These are phyloP conservation scores for Candida argentea DNA, from an alignment of 805 yeast species.

Conservation along the genomic window DNA sequence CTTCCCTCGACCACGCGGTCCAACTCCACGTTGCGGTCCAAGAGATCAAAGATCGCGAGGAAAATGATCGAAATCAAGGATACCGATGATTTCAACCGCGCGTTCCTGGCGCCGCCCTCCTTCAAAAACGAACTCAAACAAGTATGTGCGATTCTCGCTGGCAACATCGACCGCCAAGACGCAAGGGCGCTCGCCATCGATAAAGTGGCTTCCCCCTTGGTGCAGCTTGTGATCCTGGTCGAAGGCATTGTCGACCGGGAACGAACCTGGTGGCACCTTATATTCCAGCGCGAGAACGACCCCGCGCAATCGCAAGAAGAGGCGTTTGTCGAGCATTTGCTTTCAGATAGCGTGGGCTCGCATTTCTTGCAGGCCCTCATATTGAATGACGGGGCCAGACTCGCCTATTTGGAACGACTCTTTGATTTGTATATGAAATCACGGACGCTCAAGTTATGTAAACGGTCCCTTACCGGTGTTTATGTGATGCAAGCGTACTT, in stretches of 20 bases:
- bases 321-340: conserved; percentile 71
- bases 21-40: conserved; percentile 69
- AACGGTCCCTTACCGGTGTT: conserved; percentile 76
- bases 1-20: conserved; percentile 63
- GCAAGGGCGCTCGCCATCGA: conserved; percentile 71
- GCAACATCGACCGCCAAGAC: conserved; percentile 21
- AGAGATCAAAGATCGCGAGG: conserved; percentile 79
- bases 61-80: conserved; percentile 86
- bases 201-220: conserved; percentile 77
- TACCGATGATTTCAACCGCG: conserved; percentile 55
- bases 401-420: conserved; percentile 60
- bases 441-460: conserved; percentile 62
- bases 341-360: conserved; percentile 87
- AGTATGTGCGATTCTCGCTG: conserved; percentile 32
- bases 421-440: conserved; percentile 64
- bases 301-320: conserved; percentile 54
- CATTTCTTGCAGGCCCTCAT: conserved; percentile 77
- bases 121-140: conserved; percentile 53
- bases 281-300: conserved; percentile 42
- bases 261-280: conserved; percentile 56
- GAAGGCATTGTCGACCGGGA: conserved; percentile 76
- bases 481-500: conserved; percentile 68
- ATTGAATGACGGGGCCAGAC: conserved; percentile 48
- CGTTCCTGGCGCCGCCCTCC: conserved; percentile 60
- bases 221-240: conserved; percentile 66